Conservation (phyloP, 2,329 filamentous ascomycete species). For the Aspergillus sergii region DNA sequence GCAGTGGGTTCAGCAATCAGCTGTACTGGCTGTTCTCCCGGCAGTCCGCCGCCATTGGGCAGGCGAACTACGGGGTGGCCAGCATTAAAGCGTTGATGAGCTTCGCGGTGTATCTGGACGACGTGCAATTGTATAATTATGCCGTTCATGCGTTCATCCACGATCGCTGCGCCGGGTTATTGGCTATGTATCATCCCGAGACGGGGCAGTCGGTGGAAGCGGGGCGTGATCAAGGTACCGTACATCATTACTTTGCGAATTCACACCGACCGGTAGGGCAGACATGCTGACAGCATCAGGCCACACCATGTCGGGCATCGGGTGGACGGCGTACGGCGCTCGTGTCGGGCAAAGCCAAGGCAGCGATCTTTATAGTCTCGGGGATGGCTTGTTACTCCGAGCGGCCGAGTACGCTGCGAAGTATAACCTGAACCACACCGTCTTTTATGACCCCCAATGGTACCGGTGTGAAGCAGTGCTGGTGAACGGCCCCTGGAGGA, state of each 20-base stretch:
- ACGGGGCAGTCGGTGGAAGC: constrained; percentile 44
- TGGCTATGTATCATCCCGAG: constrained; percentile 29
- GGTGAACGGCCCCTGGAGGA: constrained; percentile 43
- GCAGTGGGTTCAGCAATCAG: constrained; percentile 42
- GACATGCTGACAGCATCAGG: constrained; percentile 10
- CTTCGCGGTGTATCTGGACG: constrained; percentile 47
- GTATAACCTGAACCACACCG: constrained; percentile 40
- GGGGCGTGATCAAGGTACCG: constrained; percentile 38
- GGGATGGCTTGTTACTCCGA: constrained; percentile 37
- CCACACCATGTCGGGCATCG: constrained; percentile 35
- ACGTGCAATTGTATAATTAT: constrained; percentile 46
- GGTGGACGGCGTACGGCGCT: constrained; percentile 40
- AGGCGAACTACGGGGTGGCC: constrained; percentile 49
- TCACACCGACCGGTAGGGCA: no score
- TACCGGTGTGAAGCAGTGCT: constrained; percentile 45
- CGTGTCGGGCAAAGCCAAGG: constrained; percentile 41
- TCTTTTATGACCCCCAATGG: constrained; percentile 39
- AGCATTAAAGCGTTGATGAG: constrained; percentile 43
- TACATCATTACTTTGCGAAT: background rate
- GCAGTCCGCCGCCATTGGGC: constrained; percentile 42
- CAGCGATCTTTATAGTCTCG: constrained; percentile 35
- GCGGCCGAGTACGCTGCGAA: constrained; percentile 44
- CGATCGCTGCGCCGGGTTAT: constrained; percentile 40
- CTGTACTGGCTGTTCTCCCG: constrained; percentile 47
- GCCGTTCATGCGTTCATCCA: constrained; percentile 41